A percentile compares a stretch with the other conserved stretches of the same genome.
These are phyloP conservation scores for Coccinonectria pachysandricola DNA, from an alignment of 2,329 filamentous ascomycete species.

Conservation along the genomic window DNA sequence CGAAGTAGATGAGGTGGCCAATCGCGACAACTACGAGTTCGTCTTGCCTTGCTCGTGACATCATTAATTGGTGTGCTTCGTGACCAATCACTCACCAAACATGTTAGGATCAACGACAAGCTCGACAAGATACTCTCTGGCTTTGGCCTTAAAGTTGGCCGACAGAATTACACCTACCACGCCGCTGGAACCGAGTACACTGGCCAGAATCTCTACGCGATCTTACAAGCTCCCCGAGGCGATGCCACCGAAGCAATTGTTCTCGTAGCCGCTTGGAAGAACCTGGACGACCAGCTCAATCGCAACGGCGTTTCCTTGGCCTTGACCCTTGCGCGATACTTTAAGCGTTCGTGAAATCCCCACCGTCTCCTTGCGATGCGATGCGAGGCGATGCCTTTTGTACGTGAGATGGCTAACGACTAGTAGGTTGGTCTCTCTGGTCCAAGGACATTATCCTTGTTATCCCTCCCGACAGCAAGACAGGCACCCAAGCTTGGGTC, in stretches of 20 bases:
- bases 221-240: slow-evolving; percentile 84
- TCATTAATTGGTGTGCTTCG: not conserved
- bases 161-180: slow-evolving; percentile 78
- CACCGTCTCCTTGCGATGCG: slow-evolving; percentile 1
- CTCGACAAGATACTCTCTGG: slow-evolving; percentile 67
- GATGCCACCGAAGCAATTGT: slow-evolving; percentile 97
- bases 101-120: slow-evolving; percentile 56
- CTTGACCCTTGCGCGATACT: slow-evolving; percentile 82
- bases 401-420: slow-evolving; percentile 10
- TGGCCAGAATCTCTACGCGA: slow-evolving; percentile 87
- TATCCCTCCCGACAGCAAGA: slow-evolving; percentile 77
- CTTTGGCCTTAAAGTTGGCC: slow-evolving; percentile 75
- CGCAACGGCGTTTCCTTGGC: slow-evolving; percentile 78
- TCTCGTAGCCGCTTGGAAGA: slow-evolving; percentile 79
- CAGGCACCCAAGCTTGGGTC: slow-evolving; percentile 91
- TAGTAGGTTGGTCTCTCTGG: slow-evolving; percentile 82
- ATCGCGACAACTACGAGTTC: slow-evolving; percentile 43
- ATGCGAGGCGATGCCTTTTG: no score
- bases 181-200: slow-evolving; percentile 63
- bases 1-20: slow-evolving; percentile 59
- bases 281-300: slow-evolving; percentile 69
- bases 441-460: slow-evolving; percentile 97
- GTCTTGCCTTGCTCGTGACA: slow-evolving; percentile 9
- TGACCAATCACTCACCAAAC: no score
- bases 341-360: slow-evolving; percentile 53